phyloP scores from a whole-genome alignment of 768 basidiomycete species.

The Pisolithus orientalis region DNA sequence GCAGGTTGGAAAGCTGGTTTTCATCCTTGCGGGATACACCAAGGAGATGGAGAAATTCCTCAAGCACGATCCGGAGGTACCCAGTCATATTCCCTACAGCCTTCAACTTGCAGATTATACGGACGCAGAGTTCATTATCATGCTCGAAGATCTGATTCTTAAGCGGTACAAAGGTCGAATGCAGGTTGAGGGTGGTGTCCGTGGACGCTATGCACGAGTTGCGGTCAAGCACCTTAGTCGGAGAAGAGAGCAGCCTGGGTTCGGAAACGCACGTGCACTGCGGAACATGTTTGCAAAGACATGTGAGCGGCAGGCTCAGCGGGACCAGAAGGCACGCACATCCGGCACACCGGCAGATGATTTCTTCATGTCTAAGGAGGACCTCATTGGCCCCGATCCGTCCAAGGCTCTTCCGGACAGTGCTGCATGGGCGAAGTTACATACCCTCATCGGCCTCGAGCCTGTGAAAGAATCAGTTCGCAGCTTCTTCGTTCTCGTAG shows the following conservation, averaged over 20 bases:
- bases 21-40: conserved; percentile 66
- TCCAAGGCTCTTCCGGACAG: conserved; percentile 40
- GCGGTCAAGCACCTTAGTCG: conserved; percentile 52
- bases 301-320: conserved; percentile 45
- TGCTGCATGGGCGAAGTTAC: conserved; percentile 45
- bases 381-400: conserved; percentile 63
- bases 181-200: conserved; percentile 47
- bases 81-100: conserved; percentile 59
- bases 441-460: conserved; percentile 47
- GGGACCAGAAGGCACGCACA: conserved; percentile 37
- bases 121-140: conserved; percentile 48
- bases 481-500: conserved; percentile 39
- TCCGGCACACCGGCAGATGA: conserved; percentile 39
- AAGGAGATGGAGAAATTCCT: conserved; percentile 75
- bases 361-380: conserved; percentile 44
- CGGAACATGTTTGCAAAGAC: conserved; percentile 44
- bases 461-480: conserved; percentile 51
- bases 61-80: conserved; percentile 66
- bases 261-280: conserved; percentile 63
- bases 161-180: conserved; percentile 44
- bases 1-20: conserved; percentile 54
- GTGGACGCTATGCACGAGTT: conserved; percentile 51
- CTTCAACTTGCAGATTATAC: conserved; percentile 58
- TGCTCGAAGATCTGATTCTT: conserved; percentile 43
- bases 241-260: conserved; percentile 52